Base-by-base conservation (phyloP, 2,329 filamentous ascomycete species). In the Ascochyta viciae-villosae region DNA sequence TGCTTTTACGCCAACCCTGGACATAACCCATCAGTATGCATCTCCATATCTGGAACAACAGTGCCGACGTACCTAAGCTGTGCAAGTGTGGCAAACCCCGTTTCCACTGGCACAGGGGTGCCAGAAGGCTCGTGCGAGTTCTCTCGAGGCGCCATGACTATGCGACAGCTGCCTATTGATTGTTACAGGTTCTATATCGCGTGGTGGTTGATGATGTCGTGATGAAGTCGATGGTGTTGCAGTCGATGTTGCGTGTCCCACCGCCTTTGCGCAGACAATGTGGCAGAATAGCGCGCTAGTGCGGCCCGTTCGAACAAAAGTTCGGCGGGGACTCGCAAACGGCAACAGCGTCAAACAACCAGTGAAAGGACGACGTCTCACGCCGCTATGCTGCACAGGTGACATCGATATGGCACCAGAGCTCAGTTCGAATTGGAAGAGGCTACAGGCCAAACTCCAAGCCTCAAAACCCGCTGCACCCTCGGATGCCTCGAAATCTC, bases 81-180 rank as follows among this genome's bases (percentile, higher is more conserved):
- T 67, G 92, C 89, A 60, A 95, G 81, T 33, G 92, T 97, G 65
- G 93, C 92, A 72, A 88, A 88, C 52, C 92, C 89, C 74, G 89
- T 96, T 76, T 94, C 85, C 29, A 86, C 81, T 49, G 85, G 84
- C 61, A 83, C 82, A 40, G 84, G 84, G 37, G 83, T 85, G 67
- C 79, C 81, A 42, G 76, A 76, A 57, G 78, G 79, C 70, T 86
- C 84, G 54, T 81, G 77, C 34, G 81, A 80, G 62, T 76, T 78
- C 74, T 86, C 83, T 62, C 81, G 79, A 65, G 80, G 81, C 64
- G 80, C 84, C 85, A 87, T 87, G 49, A 37, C 58, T 54, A 54
- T 50, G 51, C 61, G 54, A 57, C 41, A 51, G 34, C 34, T 24
- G 13, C 26, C 42, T 12, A n/a, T 35, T 27, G 37, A 62, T 45